Conservation (phyloP, 305 asterid genomes). For the Solanum hybrid region DNA sequence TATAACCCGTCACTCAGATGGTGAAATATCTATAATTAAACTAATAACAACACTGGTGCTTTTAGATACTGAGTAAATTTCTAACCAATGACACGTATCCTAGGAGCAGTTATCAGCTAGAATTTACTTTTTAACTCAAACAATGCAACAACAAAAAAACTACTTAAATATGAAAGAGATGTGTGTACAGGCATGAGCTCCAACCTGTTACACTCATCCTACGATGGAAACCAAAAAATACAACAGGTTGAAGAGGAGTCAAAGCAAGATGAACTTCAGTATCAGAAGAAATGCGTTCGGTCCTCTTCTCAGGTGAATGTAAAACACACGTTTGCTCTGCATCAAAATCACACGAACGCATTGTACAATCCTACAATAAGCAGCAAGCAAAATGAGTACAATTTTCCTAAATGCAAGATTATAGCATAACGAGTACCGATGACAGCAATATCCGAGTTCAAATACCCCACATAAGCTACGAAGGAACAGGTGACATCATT, state of each 20-base stretch:
- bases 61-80: not conserved
- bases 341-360: slow-evolving; percentile 96
- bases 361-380: slow-evolving; percentile 79
- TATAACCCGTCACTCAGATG: not conserved
- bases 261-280: slow-evolving; percentile 98
- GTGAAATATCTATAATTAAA: not conserved
- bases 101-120: not conserved
- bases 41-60: not conserved
- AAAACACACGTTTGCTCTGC: slow-evolving; percentile 92
- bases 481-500: not conserved
- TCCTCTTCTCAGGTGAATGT: slow-evolving; percentile 98
- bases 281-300: slow-evolving; percentile 78
- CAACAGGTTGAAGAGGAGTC: slow-evolving; percentile 97
- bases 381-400: slow-evolving; percentile 2
- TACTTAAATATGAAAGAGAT: slow-evolving; percentile 1
- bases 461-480: not conserved
- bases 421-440: not conserved
- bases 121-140: not conserved
- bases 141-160: slow-evolving; percentile 3
- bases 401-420: not conserved
- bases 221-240: slow-evolving; percentile 93
- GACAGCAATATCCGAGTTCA: not conserved
- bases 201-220: slow-evolving; percentile 98
- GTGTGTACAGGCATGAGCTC: slow-evolving; percentile 3
- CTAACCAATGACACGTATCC: not conserved